Base-by-base conservation (phyloP, 2,329 filamentous ascomycete genomes). In the Pseudofabraea citricarpa region DNA sequence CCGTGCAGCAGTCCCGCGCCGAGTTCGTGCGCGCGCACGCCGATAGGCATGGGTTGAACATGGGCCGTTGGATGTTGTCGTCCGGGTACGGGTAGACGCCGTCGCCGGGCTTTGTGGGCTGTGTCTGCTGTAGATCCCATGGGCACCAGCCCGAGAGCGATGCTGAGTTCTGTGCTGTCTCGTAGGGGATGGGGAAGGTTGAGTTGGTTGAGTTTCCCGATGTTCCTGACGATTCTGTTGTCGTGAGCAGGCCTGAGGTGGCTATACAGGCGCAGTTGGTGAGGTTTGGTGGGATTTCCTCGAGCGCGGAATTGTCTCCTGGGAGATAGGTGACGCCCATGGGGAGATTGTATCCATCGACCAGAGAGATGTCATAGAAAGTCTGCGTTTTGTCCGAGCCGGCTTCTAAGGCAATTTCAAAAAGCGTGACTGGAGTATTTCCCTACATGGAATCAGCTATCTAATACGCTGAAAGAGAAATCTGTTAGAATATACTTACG, bases 311-410 rank as follows among this genome's bases (percentile, higher is more conserved):
- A 54, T 86, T 82, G 42, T 75, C 72, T 18, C 81, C 75, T 3
- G 77, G 75, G 20, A 79, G 70, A 53, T 81, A 77, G 43, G 73
- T 70, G 58, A 80, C 77, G 22, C 78, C 83, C 49, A 90, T 60
- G 2, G 85, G 85, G 1, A 91, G 65, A 59, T 91, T 91, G 73
- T 91, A 91, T 38, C 87, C 87, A 59, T 93, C 87, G 18, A 93
- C 87, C 3, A 91, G 72, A 31, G 85, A 90, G 50, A 93, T 87
- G 62, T 93, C 87, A 66, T 90, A 91, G 62, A 88, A 93, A 8
- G 81, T 85, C 58, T 90, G 83, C 46, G 60, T 64, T 38, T 69
- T 68, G 18, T 71, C 69, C 33, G 74, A 66, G 22, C 83, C 82
- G 21, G 83, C 85, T 39, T 79, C 75, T 13, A 91, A 73, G 43